These are phyloP conservation scores for Kuraishia floccosa DNA, from an alignment of 805 yeast genomes.

Conservation along the genomic window DNA sequence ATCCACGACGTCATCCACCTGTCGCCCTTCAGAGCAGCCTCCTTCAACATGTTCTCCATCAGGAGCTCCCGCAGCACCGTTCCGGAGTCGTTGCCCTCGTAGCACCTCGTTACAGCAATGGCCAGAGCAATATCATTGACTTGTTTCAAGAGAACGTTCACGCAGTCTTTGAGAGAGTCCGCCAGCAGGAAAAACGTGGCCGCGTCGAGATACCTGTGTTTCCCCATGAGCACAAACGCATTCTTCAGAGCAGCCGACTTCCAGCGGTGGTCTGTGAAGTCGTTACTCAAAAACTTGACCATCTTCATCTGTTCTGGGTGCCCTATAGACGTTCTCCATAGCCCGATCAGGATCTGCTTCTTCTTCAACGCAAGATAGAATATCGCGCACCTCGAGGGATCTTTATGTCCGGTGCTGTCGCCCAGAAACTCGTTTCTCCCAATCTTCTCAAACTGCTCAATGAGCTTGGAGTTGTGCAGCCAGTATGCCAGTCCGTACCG, in stretches of 20 bases:
- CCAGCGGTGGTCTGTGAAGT: slow-evolving; percentile 72
- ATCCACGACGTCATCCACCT: slow-evolving; percentile 80
- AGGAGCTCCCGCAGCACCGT: slow-evolving; percentile 39
- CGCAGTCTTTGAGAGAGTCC: slow-evolving; percentile 64
- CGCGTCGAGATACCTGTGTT: slow-evolving; percentile 79
- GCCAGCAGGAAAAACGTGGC: slow-evolving; percentile 83
- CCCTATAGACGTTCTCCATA: slow-evolving; percentile 72
- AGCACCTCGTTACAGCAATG: slow-evolving; percentile 68
- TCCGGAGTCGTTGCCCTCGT: slow-evolving; percentile 47
- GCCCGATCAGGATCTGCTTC: slow-evolving; percentile 62
- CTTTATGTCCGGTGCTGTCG: slow-evolving; percentile 34
- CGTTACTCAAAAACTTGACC: slow-evolving; percentile 64
- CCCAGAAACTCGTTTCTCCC: slow-evolving; percentile 60
- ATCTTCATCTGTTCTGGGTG: slow-evolving; percentile 80
- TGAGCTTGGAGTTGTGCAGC: slow-evolving; percentile 37
- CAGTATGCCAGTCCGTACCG: slow-evolving; percentile 64
- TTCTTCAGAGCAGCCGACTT: slow-evolving; percentile 81
- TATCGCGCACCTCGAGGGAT: slow-evolving; percentile 67
- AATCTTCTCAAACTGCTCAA: slow-evolving; percentile 46
- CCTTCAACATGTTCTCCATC: slow-evolving; percentile 38
- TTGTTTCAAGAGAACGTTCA: slow-evolving; percentile 59
- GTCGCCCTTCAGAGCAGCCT: slow-evolving; percentile 51
- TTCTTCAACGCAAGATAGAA: slow-evolving; percentile 71
- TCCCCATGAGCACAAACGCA: slow-evolving; percentile 83
- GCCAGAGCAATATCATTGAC: slow-evolving; percentile 65